These are phyloP conservation scores for Podospora pseudocomata DNA, from an alignment of 495 filamentous ascomycete genomes.

Conservation along the genomic window DNA sequence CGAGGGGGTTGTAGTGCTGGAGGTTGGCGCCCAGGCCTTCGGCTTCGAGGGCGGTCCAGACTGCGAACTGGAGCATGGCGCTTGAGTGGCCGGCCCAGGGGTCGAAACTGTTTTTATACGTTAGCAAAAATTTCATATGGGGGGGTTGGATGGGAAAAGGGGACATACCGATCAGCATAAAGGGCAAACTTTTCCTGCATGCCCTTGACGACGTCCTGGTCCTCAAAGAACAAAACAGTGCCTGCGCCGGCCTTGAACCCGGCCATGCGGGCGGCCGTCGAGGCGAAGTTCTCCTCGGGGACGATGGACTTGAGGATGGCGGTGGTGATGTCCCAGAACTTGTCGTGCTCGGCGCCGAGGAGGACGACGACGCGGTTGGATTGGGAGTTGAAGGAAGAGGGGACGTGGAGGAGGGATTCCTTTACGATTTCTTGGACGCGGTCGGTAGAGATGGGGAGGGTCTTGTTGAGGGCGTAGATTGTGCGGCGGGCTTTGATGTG, in stretches of 20 bases:
- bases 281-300: slow-evolving; percentile 49
- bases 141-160: neutral
- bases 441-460: slow-evolving; percentile 46
- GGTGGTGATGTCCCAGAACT: slow-evolving; percentile 58
- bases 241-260: slow-evolving; percentile 57
- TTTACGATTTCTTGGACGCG: slow-evolving; percentile 56
- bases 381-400: slow-evolving; percentile 65
- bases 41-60: slow-evolving; percentile 64
- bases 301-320: slow-evolving; percentile 55
- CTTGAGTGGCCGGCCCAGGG: slow-evolving; percentile 57
- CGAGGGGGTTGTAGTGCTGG: slow-evolving; percentile 70
- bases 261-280: slow-evolving; percentile 46
- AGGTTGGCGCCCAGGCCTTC: slow-evolving; percentile 71
- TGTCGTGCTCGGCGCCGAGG: slow-evolving; percentile 59
- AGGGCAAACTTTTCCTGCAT: slow-evolving; percentile 52
- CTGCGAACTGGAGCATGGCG: slow-evolving; percentile 63
- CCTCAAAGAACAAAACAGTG: slow-evolving; percentile 65
- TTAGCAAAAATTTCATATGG: neutral
- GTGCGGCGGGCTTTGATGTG: slow-evolving; percentile 55
- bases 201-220: slow-evolving; percentile 46
- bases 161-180: slow-evolving; percentile 48
- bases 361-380: slow-evolving; percentile 58
- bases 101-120: slow-evolving; percentile 46
- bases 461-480: slow-evolving; percentile 57
- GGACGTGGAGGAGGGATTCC: slow-evolving; percentile 51